A percentile compares a stretch with the other conserved stretches of the same genome.
phyloP scores from a whole-genome alignment of 352 stramenopile genomes.

The Pythium periplocum region DNA sequence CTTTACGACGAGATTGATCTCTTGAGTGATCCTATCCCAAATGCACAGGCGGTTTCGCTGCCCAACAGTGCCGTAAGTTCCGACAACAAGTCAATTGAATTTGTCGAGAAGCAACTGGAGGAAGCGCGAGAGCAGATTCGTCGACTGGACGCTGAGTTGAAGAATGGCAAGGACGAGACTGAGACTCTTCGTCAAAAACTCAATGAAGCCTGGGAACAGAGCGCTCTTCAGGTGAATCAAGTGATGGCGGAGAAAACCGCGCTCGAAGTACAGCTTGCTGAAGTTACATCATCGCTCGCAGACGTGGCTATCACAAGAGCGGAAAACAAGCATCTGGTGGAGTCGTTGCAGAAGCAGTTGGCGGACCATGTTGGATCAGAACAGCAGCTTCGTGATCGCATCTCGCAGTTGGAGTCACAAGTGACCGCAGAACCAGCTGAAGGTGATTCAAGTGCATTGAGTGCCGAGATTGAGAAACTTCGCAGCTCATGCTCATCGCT shows the following conservation, averaged over 20 bases:
- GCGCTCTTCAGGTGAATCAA: slow-evolving; percentile 7
- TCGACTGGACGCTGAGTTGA: slow-evolving; percentile 33
- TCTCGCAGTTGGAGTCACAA: not conserved
- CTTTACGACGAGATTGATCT: slow-evolving; percentile 62
- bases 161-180: slow-evolving; percentile 17
- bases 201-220: slow-evolving; percentile 18
- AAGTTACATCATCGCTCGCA: slow-evolving; percentile 5
- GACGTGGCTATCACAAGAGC: not conserved
- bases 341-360: not conserved
- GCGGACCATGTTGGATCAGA: not conserved
- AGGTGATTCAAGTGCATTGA: not conserved
- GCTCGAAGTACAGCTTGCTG: slow-evolving; percentile 23
- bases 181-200: slow-evolving; percentile 18
- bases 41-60: not conserved
- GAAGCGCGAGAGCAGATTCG: slow-evolving; percentile 37
- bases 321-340: not conserved
- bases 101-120: slow-evolving; percentile 27
- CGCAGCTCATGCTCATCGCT: too few relatives aligned
- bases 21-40: slow-evolving; percentile 18
- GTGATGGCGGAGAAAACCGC: slow-evolving; percentile 11
- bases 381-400: not conserved
- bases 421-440: not conserved
- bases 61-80: too few relatives aligned
- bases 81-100: too few relatives aligned
- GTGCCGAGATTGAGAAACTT: too few relatives aligned